Evolutionary conservation across 2,329 filamentous ascomycete species (phyloP).

Genomic region (Cladophialophora bantiana): DNA sequence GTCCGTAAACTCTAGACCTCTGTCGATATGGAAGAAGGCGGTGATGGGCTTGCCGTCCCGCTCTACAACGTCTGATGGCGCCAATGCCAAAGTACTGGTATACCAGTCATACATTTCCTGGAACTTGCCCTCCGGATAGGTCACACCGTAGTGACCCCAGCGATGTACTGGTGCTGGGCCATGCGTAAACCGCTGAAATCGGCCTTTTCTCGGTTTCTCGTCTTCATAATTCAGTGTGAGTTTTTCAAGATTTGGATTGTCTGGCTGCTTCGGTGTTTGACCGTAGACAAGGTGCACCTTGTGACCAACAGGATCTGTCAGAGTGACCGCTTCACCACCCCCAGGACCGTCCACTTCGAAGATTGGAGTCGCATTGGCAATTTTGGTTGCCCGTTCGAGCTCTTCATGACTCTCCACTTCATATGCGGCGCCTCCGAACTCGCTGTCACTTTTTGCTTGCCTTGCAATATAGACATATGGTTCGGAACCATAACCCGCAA

Average conservation of each 20-base stretch:
- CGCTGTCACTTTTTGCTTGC: not conserved
- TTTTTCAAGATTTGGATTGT: not conserved
- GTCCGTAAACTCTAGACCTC: not conserved
- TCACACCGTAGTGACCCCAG: not conserved
- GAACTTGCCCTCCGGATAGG: not conserved
- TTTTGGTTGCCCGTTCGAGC: not conserved
- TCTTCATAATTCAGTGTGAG: not conserved
- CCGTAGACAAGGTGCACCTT: not conserved
- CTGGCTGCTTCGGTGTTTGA: not conserved
- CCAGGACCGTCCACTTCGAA: not conserved
- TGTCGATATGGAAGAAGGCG: not conserved
- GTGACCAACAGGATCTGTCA: not conserved
- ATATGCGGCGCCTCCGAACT: not conserved
- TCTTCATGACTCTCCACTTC: not conserved
- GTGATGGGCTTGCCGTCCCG: not conserved
- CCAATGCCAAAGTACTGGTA: not conserved
- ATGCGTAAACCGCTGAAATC: not conserved
- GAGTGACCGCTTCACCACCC: not conserved
- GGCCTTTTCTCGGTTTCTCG: not conserved
- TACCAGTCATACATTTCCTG: not conserved
- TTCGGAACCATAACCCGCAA: not conserved
- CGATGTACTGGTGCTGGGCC: not conserved
- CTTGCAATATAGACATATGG: not conserved
- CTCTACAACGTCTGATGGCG: not conserved
- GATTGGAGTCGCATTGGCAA: not conserved